A percentile compares a stretch with the other conserved stretches of the same genome.
phyloP scores from a whole-genome alignment of 2,329 filamentous ascomycete species.

The Dothistroma pini region DNA sequence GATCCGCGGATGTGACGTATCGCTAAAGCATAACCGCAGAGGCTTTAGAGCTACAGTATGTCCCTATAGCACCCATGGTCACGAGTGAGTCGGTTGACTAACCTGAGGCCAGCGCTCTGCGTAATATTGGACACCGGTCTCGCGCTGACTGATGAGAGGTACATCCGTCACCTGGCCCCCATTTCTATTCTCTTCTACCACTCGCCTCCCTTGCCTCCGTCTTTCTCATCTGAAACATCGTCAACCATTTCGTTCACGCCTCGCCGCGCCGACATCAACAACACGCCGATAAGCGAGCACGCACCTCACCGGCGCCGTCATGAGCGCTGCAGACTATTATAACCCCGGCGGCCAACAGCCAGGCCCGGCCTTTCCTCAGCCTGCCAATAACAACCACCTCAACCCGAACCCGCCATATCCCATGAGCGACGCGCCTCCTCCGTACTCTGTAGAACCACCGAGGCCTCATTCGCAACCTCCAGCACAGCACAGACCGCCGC shows the following conservation, averaged over 20 bases:
- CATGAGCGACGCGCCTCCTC: slow-evolving; percentile 31
- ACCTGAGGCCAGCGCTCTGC: background rate
- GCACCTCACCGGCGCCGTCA: slow-evolving; percentile 8
- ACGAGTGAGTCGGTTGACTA: background rate
- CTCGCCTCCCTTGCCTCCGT: background rate
- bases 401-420: slow-evolving; percentile 28
- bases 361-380: slow-evolving; percentile 10
- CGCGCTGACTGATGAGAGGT: background rate
- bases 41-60: background rate
- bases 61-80: background rate
- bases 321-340: slow-evolving; percentile 33
- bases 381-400: slow-evolving; percentile 10
- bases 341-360: slow-evolving; percentile 15
- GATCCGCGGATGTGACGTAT: background rate
- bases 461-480: slow-evolving; percentile 32
- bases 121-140: background rate
- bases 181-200: background rate
- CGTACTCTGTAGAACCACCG: slow-evolving; percentile 22
- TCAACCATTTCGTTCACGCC: background rate
- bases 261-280: background rate
- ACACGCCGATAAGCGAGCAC: background rate
- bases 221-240: background rate
- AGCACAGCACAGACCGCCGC: slow-evolving; percentile 25
- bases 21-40: background rate
- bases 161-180: background rate